These are phyloP conservation scores for Pythium volutum DNA, from an alignment of 352 stramenopile species.

Conservation along the genomic window DNA sequence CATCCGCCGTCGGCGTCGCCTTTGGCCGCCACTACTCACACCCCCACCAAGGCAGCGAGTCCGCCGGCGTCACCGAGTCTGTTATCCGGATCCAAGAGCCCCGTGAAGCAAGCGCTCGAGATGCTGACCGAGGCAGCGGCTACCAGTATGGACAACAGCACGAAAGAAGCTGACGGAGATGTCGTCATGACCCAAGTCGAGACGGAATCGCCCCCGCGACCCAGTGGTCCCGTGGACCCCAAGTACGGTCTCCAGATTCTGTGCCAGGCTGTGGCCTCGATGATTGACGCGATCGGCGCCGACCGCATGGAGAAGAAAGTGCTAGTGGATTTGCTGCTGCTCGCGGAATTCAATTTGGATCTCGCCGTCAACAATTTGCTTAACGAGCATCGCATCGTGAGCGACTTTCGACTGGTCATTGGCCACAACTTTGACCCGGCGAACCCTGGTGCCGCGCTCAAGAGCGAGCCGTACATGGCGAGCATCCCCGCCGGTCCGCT, in stretches of 20 bases:
- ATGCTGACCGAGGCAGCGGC: constrained; percentile 10
- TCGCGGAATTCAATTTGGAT: constrained; percentile 78
- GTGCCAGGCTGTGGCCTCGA: constrained; percentile 72
- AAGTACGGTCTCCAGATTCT: constrained; percentile 80
- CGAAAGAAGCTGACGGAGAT: constrained; percentile 51
- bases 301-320: constrained; percentile 63
- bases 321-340: constrained; percentile 67
- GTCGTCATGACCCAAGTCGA: constrained; percentile 51
- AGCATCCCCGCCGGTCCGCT: constrained; percentile 78
- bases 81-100: constrained; percentile 12
- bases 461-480: constrained; percentile 53
- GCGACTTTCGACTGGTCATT: constrained; percentile 77
- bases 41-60: constrained; percentile 14
- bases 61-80: constrained; percentile 7
- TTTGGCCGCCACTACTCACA: not conserved
- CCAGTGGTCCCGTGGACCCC: constrained; percentile 40
- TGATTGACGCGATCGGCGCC: constrained; percentile 70
- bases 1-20: constrained; percentile 22
- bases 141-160: not conserved
- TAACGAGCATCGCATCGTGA: constrained; percentile 73
- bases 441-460: constrained; percentile 46
- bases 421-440: constrained; percentile 64
- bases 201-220: constrained; percentile 16
- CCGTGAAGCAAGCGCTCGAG: constrained; percentile 23
- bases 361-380: constrained; percentile 81